Evolutionary conservation across 2,329 filamentous ascomycete species (phyloP).

Genomic region (Cercospora brassicicola): DNA sequence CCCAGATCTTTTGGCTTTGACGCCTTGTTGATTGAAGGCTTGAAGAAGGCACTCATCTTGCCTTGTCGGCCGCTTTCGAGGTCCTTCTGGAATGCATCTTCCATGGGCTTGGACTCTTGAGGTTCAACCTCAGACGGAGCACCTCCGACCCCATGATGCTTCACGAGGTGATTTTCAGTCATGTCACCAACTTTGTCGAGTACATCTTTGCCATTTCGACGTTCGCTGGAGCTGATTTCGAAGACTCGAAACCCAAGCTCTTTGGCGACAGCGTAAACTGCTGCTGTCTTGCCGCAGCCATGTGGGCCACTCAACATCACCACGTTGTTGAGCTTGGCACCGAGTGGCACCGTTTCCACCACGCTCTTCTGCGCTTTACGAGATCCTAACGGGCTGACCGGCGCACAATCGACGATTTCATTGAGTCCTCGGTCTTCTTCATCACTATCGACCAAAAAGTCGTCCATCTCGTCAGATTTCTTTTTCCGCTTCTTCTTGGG

Average conservation of each 20-base stretch:
- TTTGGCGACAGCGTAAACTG: conserved; percentile 86
- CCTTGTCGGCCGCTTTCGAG: conserved; percentile 70
- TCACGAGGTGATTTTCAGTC: conserved; percentile 91
- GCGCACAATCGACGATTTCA: conserved; percentile 60
- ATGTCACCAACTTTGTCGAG: conserved; percentile 93
- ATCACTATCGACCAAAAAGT: conserved; percentile 76
- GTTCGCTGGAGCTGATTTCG: conserved; percentile 82
- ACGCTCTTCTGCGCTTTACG: conserved; percentile 38
- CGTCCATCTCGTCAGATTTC: conserved; percentile 67
- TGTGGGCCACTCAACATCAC: conserved; percentile 86
- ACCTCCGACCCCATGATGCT: conserved; percentile 45
- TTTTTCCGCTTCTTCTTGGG: conserved; percentile 64
- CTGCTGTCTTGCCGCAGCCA: conserved; percentile 90
- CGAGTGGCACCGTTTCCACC: conserved; percentile 41
- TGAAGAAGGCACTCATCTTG: conserved; percentile 81
- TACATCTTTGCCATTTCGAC: conserved; percentile 85
- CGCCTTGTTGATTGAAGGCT: conserved; percentile 45
- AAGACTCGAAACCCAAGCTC: conserved; percentile 93
- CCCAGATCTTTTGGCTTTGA: conserved; percentile 34
- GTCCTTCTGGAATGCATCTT: conserved; percentile 56
- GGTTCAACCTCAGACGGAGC: conserved; percentile 30
- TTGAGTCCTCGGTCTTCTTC: conserved; percentile 71
- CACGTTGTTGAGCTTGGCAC: conserved; percentile 63
- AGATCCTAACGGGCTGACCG: background rate
- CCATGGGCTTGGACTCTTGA: conserved; percentile 41